These are phyloP conservation scores for Boletus subcaerulescens DNA, from an alignment of 768 basidiomycete genomes.

Conservation along the genomic window DNA sequence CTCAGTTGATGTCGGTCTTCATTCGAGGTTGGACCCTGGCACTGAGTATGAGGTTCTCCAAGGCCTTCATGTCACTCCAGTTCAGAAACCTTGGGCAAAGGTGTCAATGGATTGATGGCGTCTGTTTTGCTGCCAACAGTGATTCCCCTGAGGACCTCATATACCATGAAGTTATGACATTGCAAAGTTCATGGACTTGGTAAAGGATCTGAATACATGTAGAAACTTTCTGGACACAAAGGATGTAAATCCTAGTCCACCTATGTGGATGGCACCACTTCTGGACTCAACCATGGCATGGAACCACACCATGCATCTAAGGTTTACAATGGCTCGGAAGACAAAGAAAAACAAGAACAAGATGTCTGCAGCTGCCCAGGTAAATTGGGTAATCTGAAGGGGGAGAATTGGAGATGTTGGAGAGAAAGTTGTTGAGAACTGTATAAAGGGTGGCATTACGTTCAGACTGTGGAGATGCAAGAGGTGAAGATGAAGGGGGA, in stretches of 20 bases:
- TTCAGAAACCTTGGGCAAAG: too few species aligned
- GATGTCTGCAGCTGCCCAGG: neutral
- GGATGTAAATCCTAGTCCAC: neutral
- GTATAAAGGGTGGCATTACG: too few species aligned
- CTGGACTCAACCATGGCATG: neutral
- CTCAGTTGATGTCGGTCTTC: neutral
- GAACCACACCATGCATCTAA: neutral
- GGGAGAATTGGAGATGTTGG: too few species aligned
- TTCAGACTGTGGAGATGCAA: too few species aligned
- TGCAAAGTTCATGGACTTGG: neutral
- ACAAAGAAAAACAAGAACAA: neutral
- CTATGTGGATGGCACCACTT: neutral
- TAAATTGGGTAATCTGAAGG: too few species aligned
- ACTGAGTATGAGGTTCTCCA: neutral
- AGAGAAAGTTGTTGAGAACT: too few species aligned
- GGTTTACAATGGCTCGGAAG: neutral
- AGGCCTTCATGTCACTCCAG: neutral
- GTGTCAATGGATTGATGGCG: too few species aligned
- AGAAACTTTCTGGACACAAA: neutral
- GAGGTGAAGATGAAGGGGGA: too few species aligned
- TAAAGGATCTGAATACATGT: neutral
- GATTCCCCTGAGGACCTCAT: too few species aligned
- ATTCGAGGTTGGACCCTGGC: neutral
- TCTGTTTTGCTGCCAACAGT: neutral
- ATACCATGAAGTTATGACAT: neutral